Evolutionary conservation across 2,329 filamentous ascomycete species (phyloP), one percentile per base, ranked within the genome.

Genomic region (Penicillium sp.): DNA sequence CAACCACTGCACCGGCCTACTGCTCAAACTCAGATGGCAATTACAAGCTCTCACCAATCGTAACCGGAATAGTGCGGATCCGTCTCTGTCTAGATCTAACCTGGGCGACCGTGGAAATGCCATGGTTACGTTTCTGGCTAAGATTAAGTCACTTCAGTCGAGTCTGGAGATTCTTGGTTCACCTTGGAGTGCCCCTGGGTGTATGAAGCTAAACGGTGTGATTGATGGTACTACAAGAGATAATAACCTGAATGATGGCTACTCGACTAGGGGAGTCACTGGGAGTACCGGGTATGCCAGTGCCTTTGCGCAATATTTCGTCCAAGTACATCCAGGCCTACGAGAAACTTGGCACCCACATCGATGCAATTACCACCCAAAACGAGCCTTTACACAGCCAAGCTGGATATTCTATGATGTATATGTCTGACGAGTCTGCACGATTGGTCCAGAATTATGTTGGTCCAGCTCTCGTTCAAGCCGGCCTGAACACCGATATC

Each of bases 191-290:
- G 66, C 68, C 14, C 74, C 74, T 0, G 73, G 72, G 3, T 76
- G 74, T 73, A 76, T 74, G 70, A 76, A 76, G 58, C 53, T 72
- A 24, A 75, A 75, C 39, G 68, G 65, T 4, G 65, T 69, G n/a
- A 65, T 73, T 50, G 53, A 66, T 42, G 65, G 65, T 1, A 54
- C 45, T 10, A 62, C 64, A 2, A 57, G 51, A 3, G 66, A 74
- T 50, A 76, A 76, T 38, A 71, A 71, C 16, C 61, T 76, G 11
- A 62, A 69, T 32, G 66, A 69, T 54, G 66, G 66, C 0, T 69
- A 66, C 32, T 39, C 65, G 32, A 61, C 58, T 35, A 64, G 62
- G 14, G 57, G 58, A 2, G 68, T 66, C 2, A 62, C 61, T 8
- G 68, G 66, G 10, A 72, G 69, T 52, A 63, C 63, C 3, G 66